Conservation (phyloP, 805 yeast genomes). For the Myxozyma lipomycoides region DNA sequence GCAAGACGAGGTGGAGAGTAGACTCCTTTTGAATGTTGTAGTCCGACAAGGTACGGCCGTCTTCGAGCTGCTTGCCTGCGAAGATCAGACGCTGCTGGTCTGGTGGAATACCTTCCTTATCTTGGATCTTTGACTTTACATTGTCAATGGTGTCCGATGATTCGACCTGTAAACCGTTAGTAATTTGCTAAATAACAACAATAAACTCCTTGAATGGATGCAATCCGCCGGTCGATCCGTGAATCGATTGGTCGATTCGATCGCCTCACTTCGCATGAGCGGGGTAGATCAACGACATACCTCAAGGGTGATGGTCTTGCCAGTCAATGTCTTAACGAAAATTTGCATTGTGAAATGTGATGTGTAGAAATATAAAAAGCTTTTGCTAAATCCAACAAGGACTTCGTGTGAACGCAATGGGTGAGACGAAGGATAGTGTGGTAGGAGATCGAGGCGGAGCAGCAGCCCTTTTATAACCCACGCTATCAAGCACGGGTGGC, state of each 20-base stretch:
- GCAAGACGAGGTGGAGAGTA: conserved; percentile 88
- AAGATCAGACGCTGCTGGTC: conserved; percentile 96
- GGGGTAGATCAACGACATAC: conserved; percentile 38
- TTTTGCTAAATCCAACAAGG: no score
- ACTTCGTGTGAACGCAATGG: neutral
- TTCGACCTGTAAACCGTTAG: conserved; percentile 59
- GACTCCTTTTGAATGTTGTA: conserved; percentile 99
- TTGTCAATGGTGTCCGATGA: conserved; percentile 97
- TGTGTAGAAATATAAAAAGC: no score
- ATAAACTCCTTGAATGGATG: no score
- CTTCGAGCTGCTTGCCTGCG: conserved; percentile 50
- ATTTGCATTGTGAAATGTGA: conserved; percentile 57
- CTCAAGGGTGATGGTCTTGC: conserved; percentile 83
- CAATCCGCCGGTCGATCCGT: neutral
- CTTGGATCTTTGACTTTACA: conserved; percentile 95
- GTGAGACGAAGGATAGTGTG: neutral
- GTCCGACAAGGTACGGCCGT: conserved; percentile 92
- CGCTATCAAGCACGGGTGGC: no score
- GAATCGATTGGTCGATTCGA: neutral
- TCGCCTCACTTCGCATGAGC: neutral
- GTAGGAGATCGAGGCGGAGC: neutral
- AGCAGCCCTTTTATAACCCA: no score
- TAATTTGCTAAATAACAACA: neutral
- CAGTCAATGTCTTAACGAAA: conserved; percentile 83
- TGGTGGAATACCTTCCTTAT: conserved; percentile 97